A percentile compares a stretch with the other conserved stretches of the same genome.
Conservation (phyloP, 1,284 basidiomycete genomes). For the Pascua sp. region DNA sequence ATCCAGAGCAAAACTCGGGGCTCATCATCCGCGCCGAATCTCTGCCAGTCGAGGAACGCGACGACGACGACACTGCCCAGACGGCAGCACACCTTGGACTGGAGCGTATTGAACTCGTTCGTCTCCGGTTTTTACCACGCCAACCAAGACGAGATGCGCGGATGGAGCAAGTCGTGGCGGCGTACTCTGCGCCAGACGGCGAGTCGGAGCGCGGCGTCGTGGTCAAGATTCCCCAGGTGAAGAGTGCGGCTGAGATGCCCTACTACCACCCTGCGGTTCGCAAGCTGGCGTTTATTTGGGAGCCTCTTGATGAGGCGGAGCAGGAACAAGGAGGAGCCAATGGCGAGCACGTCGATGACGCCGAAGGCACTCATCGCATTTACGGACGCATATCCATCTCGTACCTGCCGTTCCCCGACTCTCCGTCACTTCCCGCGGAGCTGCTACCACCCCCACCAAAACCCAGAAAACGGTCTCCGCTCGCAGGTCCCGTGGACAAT, state of each 20-base stretch:
- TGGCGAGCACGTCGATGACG: conserved; percentile 20
- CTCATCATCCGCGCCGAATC: conserved; percentile 44
- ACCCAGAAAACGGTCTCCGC: conserved; percentile 30
- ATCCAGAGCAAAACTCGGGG: conserved; percentile 47
- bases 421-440: conserved; percentile 5
- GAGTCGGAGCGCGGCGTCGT: conserved; percentile 26
- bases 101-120: conserved; percentile 1
- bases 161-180: conserved; percentile 29
- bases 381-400: conserved; percentile 25
- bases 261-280: conserved; percentile 46
- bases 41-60: conserved; percentile 8
- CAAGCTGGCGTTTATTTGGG: conserved; percentile 39
- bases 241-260: conserved; percentile 32
- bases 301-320: conserved; percentile 3
- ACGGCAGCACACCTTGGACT: neutral
- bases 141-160: conserved; percentile 39
- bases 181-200: conserved; percentile 3
- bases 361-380: neutral
- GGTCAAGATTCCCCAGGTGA: conserved; percentile 33
- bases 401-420: conserved; percentile 30
- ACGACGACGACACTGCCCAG: conserved; percentile 6
- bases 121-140: conserved; percentile 40
- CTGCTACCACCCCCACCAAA: conserved; percentile 11
- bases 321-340: neutral
- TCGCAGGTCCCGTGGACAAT: conserved; percentile 21